These are phyloP conservation scores for Globisporangium paddicum DNA, from an alignment of 352 stramenopile species.

Conservation along the genomic window DNA sequence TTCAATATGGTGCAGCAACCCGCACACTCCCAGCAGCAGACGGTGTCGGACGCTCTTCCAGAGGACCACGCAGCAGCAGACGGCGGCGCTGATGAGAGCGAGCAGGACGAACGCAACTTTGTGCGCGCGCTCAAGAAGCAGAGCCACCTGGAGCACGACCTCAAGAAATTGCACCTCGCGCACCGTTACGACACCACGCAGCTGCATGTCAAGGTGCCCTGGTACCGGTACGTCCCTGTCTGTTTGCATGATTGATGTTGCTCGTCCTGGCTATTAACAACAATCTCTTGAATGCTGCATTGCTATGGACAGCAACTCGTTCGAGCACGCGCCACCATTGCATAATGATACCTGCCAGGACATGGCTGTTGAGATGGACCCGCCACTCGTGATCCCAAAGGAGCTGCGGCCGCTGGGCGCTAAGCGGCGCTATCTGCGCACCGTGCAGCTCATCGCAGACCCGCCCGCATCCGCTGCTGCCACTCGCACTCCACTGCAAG, in stretches of 20 bases:
- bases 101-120: conserved; percentile 5
- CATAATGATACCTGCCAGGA: conserved; percentile 18
- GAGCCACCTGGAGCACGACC: conserved; percentile 14
- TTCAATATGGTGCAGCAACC: background rate
- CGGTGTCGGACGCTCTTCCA: background rate
- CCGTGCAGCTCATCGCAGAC: conserved; percentile 51
- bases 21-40: background rate
- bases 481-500: background rate
- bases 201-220: conserved; percentile 38
- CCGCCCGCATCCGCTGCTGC: background rate
- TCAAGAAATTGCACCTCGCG: conserved; percentile 11
- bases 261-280: background rate
- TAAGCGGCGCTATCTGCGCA: conserved; percentile 50
- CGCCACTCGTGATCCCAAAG: conserved; percentile 45
- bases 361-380: conserved; percentile 36
- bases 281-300: background rate
- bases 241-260: background rate
- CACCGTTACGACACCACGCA: conserved; percentile 15
- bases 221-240: conserved; percentile 51
- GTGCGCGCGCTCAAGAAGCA: conserved; percentile 12
- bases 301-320: conserved; percentile 42
- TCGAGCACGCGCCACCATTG: conserved; percentile 36
- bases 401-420: conserved; percentile 44
- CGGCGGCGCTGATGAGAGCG: background rate
- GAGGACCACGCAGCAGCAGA: background rate